Conservation (phyloP, 257 asterid genomes). For the Anisodus tanguticus region DNA sequence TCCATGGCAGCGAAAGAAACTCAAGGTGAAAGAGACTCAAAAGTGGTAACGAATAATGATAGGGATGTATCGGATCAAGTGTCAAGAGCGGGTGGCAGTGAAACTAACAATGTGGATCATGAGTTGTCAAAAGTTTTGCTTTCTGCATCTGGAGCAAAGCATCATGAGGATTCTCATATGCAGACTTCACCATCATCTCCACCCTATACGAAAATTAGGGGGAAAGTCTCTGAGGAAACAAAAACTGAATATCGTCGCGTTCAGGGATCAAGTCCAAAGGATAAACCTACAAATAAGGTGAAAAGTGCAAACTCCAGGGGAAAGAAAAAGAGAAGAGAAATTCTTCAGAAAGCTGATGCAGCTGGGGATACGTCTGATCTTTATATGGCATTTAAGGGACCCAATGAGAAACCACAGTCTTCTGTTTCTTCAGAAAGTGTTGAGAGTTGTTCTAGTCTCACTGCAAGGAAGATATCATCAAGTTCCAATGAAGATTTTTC, state of each 20-base stretch:
- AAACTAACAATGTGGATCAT: constrained; percentile 19
- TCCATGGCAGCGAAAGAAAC: neutral
- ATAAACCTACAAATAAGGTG: constrained; percentile 25
- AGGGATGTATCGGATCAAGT: neutral
- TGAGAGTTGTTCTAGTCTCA: constrained; percentile 25
- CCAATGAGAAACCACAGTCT: constrained; percentile 34
- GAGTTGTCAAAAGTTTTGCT: neutral
- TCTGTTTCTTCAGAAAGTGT: constrained; percentile 34
- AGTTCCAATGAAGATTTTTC: constrained; percentile 28
- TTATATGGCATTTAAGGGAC: constrained; percentile 36
- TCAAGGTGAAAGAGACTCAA: constrained; percentile 22
- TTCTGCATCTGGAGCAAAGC: constrained; percentile 24
- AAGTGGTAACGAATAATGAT: constrained; percentile 14
- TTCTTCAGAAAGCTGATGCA: constrained; percentile 38
- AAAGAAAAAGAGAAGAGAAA: constrained; percentile 34
- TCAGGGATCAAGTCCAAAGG: constrained; percentile 22
- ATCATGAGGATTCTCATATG: constrained; percentile 1
- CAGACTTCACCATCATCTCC: constrained; percentile 28
- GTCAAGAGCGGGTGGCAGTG: constrained; percentile 14
- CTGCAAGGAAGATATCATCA: constrained; percentile 21
- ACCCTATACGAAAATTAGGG: constrained; percentile 3
- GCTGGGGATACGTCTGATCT: constrained; percentile 36
- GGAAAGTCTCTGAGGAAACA: constrained; percentile 22
- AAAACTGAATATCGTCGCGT: constrained; percentile 9
- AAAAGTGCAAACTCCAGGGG: constrained; percentile 29